Conservation (phyloP, 2,329 filamentous ascomycete species). For the Talaromyces sp. region DNA sequence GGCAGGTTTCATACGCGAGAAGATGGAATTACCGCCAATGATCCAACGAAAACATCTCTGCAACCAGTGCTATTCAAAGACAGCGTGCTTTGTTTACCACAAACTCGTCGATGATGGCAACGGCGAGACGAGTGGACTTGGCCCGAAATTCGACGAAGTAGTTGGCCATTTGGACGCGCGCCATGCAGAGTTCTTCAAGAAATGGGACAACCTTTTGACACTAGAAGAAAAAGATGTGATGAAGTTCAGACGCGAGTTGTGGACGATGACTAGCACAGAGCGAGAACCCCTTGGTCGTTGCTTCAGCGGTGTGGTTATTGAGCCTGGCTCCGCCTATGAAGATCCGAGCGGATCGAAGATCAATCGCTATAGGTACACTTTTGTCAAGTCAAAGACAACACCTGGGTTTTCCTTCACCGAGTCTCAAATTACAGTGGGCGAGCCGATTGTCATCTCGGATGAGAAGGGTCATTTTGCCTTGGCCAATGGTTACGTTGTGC, state of each 20-base stretch:
- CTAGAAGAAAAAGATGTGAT: conserved; percentile 91
- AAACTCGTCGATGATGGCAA: conserved; percentile 82
- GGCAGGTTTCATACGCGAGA: conserved; percentile 78
- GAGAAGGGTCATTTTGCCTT: conserved; percentile 93
- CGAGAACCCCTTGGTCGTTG: conserved; percentile 86
- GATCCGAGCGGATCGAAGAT: conserved; percentile 74
- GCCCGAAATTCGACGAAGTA: conserved; percentile 76
- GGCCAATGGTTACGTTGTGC: conserved; percentile 84
- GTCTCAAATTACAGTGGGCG: conserved; percentile 80
- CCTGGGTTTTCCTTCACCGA: conserved; percentile 80
- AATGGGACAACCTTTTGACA: conserved; percentile 90
- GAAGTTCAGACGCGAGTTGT: conserved; percentile 83
- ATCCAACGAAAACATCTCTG: conserved; percentile 79
- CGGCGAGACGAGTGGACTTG: conserved; percentile 76
- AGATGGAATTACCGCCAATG: conserved; percentile 81
- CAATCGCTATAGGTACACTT: conserved; percentile 84
- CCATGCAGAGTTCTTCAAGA: conserved; percentile 83
- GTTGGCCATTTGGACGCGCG: conserved; percentile 71
- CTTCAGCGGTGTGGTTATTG: conserved; percentile 82
- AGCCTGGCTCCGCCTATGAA: conserved; percentile 71
- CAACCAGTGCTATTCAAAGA: conserved; percentile 84
- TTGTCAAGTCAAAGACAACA: conserved; percentile 66
- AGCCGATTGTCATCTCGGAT: conserved; percentile 94
- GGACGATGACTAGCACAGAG: conserved; percentile 90
- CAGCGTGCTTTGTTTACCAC: conserved; percentile 89